Evolutionary conservation across 2,329 filamentous ascomycete genomes (phyloP), one percentile per base, ranked within the genome.

Genomic region (Colletotrichum endophyticum): DNA sequence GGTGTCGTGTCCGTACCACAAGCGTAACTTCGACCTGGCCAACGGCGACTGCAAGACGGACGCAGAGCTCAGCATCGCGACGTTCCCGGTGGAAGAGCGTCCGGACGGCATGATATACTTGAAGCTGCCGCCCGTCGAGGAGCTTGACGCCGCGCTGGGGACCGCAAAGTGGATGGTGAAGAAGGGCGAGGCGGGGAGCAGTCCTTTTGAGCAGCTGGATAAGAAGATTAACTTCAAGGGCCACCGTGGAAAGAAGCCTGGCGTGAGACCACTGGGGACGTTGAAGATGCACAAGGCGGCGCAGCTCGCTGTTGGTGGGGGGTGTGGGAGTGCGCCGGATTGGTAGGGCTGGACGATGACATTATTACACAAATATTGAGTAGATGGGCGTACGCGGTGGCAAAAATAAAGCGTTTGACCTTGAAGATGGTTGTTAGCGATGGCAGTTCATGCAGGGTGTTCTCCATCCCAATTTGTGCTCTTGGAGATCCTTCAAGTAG

Each of bases 1-100:
- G 93, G 91, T 98, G 22, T 95, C 93, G 1, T 98, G 95, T 82
- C 96, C 96, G 0, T 92, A 94, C 84, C 96, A 98, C 88, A 98
- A 98, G 88, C 92, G 95, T 79, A 98, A 98, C 86, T 98, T 94
- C 84, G 92, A 95, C 82, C 91, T 98, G 59, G 89, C 89, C 53
- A 90, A 91, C 1, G 95, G 95, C 3, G 88, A 90, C 22, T 98
- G 96, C 85, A 91, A 90, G 69, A 96, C 94, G 82, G 95, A 98
- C 83, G 88, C 90, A 39, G 88, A 88, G 25, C 89, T 97, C 78
- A 95, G 93, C 79, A 96, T 98, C 80, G 95, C 95, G 5, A 96
- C 94, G 0, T 98, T 98, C 84, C 90, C 91, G 0, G 92, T 92
- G 6, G 94, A 98, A 84, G 94, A 94, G 82, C 88, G 95, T 13